phyloP scores from a whole-genome alignment of 208 protist species.

The Trypanosoma boissoni region DNA sequence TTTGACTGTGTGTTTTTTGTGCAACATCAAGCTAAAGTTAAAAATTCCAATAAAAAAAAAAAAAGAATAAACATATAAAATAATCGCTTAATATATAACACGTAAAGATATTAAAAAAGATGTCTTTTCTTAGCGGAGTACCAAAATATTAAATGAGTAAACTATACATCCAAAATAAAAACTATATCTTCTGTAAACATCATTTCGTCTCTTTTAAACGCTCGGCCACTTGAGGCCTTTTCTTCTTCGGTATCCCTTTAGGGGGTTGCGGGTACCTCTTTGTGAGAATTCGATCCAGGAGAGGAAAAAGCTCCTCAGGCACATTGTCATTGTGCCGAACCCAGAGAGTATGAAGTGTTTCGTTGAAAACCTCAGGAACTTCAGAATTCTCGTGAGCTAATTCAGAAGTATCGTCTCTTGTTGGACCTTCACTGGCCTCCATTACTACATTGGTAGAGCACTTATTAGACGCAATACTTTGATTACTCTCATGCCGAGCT shows the following conservation, averaged over 20 bases:
- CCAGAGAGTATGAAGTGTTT: slow-evolving; percentile 56
- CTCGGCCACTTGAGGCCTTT: slow-evolving; percentile 9
- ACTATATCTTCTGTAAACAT: too few species aligned
- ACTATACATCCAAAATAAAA: too few species aligned
- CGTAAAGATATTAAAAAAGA: slow-evolving; percentile 16
- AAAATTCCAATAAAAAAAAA: slow-evolving; percentile 8
- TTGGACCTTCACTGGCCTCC: slow-evolving; percentile 5
- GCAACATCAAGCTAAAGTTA: slow-evolving; percentile 42
- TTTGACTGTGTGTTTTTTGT: slow-evolving; percentile 57
- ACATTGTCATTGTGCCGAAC: slow-evolving; percentile 45
- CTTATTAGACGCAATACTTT: slow-evolving; percentile 9
- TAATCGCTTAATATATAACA: slow-evolving; percentile 18
- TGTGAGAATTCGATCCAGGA: slow-evolving; percentile 35
- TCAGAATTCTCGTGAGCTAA: slow-evolving; percentile 4
- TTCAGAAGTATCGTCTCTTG: not conserved
- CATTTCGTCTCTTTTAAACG: too few species aligned
- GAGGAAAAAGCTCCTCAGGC: slow-evolving; percentile 36
- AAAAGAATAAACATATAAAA: slow-evolving; percentile 5
- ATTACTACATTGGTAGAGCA: not conserved
- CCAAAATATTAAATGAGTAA: too few species aligned
- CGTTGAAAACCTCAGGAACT: slow-evolving; percentile 27
- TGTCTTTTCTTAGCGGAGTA: too few species aligned
- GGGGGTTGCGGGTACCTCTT: slow-evolving; percentile 54
- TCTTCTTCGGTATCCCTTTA: slow-evolving; percentile 36
- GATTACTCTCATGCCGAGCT: not conserved